Evolutionary conservation across 106 monocot genomes (phyloP).

Genomic region (Apostasia ramifera): DNA sequence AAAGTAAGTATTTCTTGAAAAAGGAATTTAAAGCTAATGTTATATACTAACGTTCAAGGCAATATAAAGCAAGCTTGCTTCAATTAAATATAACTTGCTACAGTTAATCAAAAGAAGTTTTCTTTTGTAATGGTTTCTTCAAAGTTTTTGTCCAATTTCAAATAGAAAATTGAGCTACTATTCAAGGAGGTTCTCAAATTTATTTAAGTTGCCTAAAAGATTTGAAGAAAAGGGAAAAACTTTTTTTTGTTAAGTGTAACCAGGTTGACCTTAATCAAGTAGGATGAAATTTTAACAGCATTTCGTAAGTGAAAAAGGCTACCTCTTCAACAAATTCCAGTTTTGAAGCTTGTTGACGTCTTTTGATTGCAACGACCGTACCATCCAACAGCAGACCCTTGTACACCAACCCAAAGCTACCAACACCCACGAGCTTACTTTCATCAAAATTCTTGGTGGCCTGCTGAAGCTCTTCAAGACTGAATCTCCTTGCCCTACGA

Average conservation of each 20-base stretch:
- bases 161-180: too few species aligned
- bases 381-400: constrained; percentile 70
- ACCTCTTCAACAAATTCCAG: constrained; percentile 64
- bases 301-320: neutral
- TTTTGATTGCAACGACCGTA: constrained; percentile 63
- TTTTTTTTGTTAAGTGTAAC: too few species aligned
- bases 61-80: neutral
- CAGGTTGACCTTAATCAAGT: neutral
- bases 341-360: constrained; percentile 22
- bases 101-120: too few species aligned
- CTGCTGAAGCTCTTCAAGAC: constrained; percentile 44
- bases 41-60: too few species aligned
- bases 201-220: too few species aligned
- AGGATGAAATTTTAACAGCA: too few species aligned
- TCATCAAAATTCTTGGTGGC: constrained; percentile 53
- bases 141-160: too few species aligned
- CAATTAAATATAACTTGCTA: neutral
- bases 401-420: constrained; percentile 71
- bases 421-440: constrained; percentile 46
- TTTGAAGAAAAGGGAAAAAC: too few species aligned
- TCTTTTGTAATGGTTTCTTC: too few species aligned
- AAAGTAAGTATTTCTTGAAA: too few species aligned
- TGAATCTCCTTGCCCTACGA: constrained; percentile 34
- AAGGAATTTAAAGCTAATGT: too few species aligned
- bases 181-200: too few species aligned